phyloP scores from a whole-genome alignment of 352 stramenopile genomes.

The Lagenidium giganteum region DNA sequence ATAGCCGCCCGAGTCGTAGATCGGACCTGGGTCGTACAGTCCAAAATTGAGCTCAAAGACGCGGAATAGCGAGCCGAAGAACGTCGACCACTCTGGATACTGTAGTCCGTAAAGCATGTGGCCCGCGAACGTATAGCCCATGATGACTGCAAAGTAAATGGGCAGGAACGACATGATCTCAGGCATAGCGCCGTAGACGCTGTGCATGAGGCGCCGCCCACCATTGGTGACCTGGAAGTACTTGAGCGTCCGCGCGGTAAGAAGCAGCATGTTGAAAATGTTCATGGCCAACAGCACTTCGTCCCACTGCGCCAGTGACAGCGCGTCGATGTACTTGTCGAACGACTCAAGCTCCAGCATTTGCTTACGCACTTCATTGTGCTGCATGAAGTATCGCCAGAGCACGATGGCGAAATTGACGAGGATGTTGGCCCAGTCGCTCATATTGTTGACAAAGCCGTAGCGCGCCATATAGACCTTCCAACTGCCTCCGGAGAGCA shows the following conservation, averaged over 20 bases:
- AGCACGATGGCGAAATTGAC: constrained; percentile 49
- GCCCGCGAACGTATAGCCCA: constrained; percentile 65
- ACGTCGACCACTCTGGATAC: constrained; percentile 60
- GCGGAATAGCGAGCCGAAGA: constrained; percentile 48
- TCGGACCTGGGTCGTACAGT: constrained; percentile 57
- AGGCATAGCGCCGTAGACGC: constrained; percentile 69
- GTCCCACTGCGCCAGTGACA: constrained; percentile 48
- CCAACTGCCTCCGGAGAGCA: constrained; percentile 42
- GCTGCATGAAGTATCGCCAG: constrained; percentile 56
- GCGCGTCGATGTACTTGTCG: constrained; percentile 49
- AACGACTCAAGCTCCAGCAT: constrained; percentile 49
- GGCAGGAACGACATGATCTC: constrained; percentile 64
- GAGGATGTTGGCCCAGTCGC: constrained; percentile 60
- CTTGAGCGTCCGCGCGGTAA: constrained; percentile 59
- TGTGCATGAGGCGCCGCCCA: constrained; percentile 52
- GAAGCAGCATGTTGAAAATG: constrained; percentile 56
- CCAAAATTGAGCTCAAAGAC: constrained; percentile 76
- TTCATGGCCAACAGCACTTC: constrained; percentile 58
- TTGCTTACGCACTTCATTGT: constrained; percentile 20
- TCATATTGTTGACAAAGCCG: constrained; percentile 56
- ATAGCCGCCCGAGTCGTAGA: constrained; percentile 58
- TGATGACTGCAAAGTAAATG: constrained; percentile 57
- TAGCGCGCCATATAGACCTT: constrained; percentile 58
- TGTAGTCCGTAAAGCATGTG: constrained; percentile 68
- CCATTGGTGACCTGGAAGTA: constrained; percentile 73